Evolutionary conservation across 192 early-diverging fungal species (phyloP).

Genomic region (Coemansia biformis): DNA sequence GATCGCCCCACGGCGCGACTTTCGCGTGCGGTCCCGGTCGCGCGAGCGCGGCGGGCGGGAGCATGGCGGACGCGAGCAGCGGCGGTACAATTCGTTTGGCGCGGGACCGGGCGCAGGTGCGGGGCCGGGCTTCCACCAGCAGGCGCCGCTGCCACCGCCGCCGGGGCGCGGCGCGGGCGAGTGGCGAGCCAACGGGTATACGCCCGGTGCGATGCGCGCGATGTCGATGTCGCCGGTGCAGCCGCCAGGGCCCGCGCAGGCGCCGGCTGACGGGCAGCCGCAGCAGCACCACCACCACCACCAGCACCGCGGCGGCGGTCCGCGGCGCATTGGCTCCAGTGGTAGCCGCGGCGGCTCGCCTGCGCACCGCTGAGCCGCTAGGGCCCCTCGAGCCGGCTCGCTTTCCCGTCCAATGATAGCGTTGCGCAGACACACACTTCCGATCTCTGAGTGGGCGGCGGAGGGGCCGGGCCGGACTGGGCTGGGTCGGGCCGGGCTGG

Average conservation of each 20-base stretch:
- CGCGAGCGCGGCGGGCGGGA: conserved; percentile 24
- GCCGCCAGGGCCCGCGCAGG: conserved; percentile 3
- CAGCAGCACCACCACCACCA: too few species aligned
- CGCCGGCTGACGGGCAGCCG: conserved; percentile 1
- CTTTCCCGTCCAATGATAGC: too few species aligned
- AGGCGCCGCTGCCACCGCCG: neutral
- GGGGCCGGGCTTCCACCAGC: conserved; percentile 5
- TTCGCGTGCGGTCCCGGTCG: conserved; percentile 24
- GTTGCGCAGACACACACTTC: too few species aligned
- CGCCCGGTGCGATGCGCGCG: conserved; percentile 7
- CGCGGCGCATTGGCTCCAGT: neutral
- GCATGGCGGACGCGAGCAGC: neutral
- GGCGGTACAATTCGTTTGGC: conserved; percentile 22
- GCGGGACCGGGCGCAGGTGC: conserved; percentile 4
- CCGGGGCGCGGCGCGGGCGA: conserved; percentile 16
- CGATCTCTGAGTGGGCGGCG: too few species aligned
- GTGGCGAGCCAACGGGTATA: conserved; percentile 18
- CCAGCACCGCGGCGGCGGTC: conserved; percentile 7
- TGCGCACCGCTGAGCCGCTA: conserved; percentile 8
- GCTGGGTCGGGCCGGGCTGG: too few species aligned
- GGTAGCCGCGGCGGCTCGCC: conserved; percentile 31
- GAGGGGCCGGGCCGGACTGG: too few species aligned
- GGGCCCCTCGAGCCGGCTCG: neutral
- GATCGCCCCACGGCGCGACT: conserved; percentile 13
- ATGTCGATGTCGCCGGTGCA: conserved; percentile 19